Percentiles rank a stretch among this genome's conserved stretches.
These are phyloP conservation scores for Pogostemon cablin DNA, from an alignment of 257 asterid genomes.

Conservation along the genomic window DNA sequence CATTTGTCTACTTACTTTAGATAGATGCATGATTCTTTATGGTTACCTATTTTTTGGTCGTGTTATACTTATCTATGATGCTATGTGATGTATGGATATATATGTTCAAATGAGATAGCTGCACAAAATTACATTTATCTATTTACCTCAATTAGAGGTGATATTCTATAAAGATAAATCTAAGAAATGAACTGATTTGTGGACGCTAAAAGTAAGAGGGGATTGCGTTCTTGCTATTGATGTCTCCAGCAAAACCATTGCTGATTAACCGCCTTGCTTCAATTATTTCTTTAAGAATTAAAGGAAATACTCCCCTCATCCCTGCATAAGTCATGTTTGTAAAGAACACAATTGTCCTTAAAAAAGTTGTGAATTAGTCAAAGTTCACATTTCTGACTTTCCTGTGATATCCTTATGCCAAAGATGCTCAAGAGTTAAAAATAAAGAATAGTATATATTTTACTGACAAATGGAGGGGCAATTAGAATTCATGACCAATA, in stretches of 20 bases:
- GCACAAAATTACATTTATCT: not conserved
- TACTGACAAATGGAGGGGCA: not conserved
- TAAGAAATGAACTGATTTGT: constrained; percentile 8
- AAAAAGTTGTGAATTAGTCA: not conserved
- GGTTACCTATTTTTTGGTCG: constrained; percentile 19
- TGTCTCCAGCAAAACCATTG: constrained; percentile 5
- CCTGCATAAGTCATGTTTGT: not conserved
- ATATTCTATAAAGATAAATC: not conserved
- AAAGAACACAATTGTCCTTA: not conserved
- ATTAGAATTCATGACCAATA: not conserved
- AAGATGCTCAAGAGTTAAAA: not conserved
- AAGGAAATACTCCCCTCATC: not conserved
- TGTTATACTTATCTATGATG: constrained; percentile 13
- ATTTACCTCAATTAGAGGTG: no score
- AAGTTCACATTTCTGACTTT: no score
- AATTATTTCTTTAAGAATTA: not conserved
- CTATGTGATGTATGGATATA: constrained; percentile 12
- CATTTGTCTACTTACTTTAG: constrained; percentile 21
- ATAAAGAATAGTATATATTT: no score
- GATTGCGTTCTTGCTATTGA: constrained; percentile 6
- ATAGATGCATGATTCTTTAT: constrained; percentile 5
- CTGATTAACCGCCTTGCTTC: not conserved
- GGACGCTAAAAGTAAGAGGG: not conserved
- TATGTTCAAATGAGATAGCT: constrained; percentile 12
- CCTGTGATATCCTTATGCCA: no score